Evolutionary conservation across 75 land plant species (phyloP), one percentile per base, ranked within the genome.

Genomic region (Chamaecyparis obtusa): DNA sequence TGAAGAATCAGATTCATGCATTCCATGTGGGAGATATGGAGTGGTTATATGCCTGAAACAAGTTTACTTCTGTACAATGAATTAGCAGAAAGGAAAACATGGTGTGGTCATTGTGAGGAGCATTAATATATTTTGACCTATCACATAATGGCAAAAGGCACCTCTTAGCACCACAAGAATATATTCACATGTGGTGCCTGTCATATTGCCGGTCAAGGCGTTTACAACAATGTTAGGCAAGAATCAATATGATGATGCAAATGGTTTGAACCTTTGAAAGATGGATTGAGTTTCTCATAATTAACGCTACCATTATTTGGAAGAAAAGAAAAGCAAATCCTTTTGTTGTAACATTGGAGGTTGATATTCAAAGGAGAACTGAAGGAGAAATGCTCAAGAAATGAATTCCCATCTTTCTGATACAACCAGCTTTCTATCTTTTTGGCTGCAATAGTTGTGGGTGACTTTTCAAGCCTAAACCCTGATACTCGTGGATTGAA

Each of bases 1-100:
- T 87, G 24, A 85, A 85, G 33, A 55, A 77, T 80, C 8, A 37
- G 51, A 35, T 87, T 79, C 88, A 90, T 71, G 30, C 21, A 67
- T 90, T 87, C 33, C 35, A 54, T 72, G 87, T 88, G 17, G 86
- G 48, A 85, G 85, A 82, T 30, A 41, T 32, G 51, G 76, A 74
- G 33, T 30, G 76, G 76, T 33, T 74, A 74, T 74, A 33, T 33
- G 14, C 76, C 37, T 33, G 15, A 81, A 19, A 81, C 83, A 3
- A 46, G 2, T 41, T 81, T 44, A 27, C 13, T n/a, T 19, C 33
- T 81, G 14, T 81, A 1, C 51, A 81, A 81, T 46, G 83, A 19
- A 27, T 51, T 49, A 81, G 16, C 69, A 64, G 76, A 41, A 46
- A 41, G n/a, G 48, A 81, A 10, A 9, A 44, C 33, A 3, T 81